These are phyloP conservation scores for Magnusiomyces tetraspermus DNA, from an alignment of 1,139 yeast genomes.

Conservation along the genomic window DNA sequence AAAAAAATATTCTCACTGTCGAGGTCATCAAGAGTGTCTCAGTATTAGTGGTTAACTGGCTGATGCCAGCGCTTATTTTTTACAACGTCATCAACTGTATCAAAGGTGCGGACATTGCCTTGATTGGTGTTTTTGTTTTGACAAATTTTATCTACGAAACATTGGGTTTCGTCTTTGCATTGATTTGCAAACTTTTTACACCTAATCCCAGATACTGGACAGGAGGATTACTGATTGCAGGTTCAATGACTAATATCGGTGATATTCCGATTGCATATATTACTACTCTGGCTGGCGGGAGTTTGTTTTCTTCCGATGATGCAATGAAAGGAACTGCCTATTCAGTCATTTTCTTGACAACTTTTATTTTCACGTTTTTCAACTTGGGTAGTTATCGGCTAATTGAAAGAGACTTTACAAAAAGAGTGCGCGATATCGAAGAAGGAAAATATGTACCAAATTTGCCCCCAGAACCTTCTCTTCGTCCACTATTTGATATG, in stretches of 20 bases:
- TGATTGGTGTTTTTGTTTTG: slow-evolving; percentile 64
- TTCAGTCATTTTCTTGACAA: slow-evolving; percentile 67
- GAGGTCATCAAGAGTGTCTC: slow-evolving; percentile 61
- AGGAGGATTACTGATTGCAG: slow-evolving; percentile 68
- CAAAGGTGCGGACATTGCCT: slow-evolving; percentile 60
- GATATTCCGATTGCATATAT: too few relatives aligned
- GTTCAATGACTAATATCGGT: slow-evolving; percentile 50
- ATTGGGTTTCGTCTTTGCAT: slow-evolving; percentile 27
- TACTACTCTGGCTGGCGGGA: slow-evolving; percentile 65
- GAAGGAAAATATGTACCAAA: background rate
- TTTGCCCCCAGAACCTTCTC: background rate
- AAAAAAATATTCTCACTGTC: slow-evolving; percentile 52
- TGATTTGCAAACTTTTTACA: slow-evolving; percentile 29
- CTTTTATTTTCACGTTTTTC: slow-evolving; percentile 63
- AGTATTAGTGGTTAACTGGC: slow-evolving; percentile 57
- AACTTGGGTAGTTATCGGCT: slow-evolving; percentile 66
- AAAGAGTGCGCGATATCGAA: slow-evolving; percentile 4
- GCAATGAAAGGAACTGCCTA: slow-evolving; percentile 79
- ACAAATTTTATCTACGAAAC: slow-evolving; percentile 44
- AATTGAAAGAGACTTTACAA: slow-evolving; percentile 55
- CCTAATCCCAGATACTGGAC: slow-evolving; percentile 64
- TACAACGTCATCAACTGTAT: slow-evolving; percentile 64
- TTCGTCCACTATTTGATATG: background rate
- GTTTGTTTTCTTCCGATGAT: slow-evolving; percentile 46
- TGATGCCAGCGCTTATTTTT: slow-evolving; percentile 73